phyloP scores from a whole-genome alignment of 2,329 filamentous ascomycete genomes.

The Calonectria honghensis region DNA sequence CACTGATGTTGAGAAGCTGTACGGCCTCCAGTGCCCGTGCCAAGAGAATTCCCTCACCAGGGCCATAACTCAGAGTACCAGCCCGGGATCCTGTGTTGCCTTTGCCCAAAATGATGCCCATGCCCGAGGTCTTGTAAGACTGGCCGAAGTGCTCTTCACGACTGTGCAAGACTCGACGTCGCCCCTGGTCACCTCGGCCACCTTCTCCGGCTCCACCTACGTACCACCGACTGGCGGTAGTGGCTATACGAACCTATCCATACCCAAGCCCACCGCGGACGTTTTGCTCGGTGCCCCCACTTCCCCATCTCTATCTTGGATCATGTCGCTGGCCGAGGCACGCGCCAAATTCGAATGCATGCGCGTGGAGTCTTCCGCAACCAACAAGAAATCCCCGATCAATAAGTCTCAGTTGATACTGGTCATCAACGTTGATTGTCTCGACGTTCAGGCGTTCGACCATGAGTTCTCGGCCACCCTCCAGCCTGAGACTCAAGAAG shows the following conservation, averaged over 20 bases:
- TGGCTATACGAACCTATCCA: neutral
- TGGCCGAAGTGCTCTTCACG: neutral
- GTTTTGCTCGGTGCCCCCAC: neutral
- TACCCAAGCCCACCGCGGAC: neutral
- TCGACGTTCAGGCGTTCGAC: neutral
- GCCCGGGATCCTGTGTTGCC: neutral
- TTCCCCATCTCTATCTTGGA: neutral
- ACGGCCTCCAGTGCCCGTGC: neutral
- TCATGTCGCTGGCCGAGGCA: neutral
- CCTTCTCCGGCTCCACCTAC: neutral
- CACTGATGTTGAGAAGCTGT: neutral
- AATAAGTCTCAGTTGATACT: neutral
- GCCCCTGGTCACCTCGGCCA: neutral
- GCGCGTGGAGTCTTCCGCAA: neutral
- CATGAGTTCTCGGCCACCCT: neutral
- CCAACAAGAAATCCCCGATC: neutral
- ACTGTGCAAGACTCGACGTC: neutral
- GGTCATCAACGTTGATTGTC: neutral
- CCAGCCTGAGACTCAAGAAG: neutral
- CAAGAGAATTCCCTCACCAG: neutral
- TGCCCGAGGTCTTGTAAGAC: neutral
- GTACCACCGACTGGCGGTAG: neutral
- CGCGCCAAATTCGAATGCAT: neutral
- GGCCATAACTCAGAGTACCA: rapidly evolving
- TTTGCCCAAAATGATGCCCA: neutral